Evolutionary conservation across 2,329 filamentous ascomycete species (phyloP).

Genomic region (Microdochium trichocladiopsis): DNA sequence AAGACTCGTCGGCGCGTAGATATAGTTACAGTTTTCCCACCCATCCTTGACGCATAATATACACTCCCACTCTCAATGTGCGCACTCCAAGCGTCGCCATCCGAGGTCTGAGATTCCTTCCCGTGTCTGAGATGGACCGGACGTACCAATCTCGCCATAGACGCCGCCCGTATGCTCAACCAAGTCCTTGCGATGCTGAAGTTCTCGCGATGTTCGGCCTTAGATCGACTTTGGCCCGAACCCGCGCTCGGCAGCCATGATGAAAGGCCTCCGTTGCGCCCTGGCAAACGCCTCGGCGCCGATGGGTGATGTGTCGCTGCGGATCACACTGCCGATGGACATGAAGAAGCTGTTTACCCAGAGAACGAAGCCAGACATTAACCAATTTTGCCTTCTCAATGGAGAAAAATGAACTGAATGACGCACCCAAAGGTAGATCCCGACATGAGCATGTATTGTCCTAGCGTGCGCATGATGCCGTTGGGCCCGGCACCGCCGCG

Average conservation of each 20-base stretch:
- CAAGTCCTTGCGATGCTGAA: neutral
- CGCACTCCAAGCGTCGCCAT: no score
- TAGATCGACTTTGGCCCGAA: neutral
- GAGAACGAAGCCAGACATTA: neutral
- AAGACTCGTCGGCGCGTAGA: no score
- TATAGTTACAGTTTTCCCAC: no score
- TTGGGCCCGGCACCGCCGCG: slow-evolving; percentile 89
- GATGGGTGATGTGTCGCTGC: slow-evolving; percentile 78
- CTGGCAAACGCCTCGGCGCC: slow-evolving; percentile 68
- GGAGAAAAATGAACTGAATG: no score
- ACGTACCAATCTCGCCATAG: no score
- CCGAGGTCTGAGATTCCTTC: no score
- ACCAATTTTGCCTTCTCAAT: no score
- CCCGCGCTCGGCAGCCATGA: slow-evolving; percentile 32
- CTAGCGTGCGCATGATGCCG: slow-evolving; percentile 87
- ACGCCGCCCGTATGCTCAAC: no score
- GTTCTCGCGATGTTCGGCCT: neutral
- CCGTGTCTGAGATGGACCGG: no score
- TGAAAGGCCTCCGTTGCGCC: slow-evolving; percentile 67
- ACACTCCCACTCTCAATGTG: no score
- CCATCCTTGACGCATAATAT: no score
- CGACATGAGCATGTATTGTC: slow-evolving; percentile 94
- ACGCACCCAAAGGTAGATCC: slow-evolving; percentile 90
- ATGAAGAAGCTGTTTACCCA: slow-evolving; percentile 72
- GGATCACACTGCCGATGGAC: slow-evolving; percentile 95